A percentile compares a stretch with the other conserved stretches of the same genome.
These are phyloP conservation scores for Besnoitia besnoiti DNA, from an alignment of 169 alveolate species.

Conservation along the genomic window DNA sequence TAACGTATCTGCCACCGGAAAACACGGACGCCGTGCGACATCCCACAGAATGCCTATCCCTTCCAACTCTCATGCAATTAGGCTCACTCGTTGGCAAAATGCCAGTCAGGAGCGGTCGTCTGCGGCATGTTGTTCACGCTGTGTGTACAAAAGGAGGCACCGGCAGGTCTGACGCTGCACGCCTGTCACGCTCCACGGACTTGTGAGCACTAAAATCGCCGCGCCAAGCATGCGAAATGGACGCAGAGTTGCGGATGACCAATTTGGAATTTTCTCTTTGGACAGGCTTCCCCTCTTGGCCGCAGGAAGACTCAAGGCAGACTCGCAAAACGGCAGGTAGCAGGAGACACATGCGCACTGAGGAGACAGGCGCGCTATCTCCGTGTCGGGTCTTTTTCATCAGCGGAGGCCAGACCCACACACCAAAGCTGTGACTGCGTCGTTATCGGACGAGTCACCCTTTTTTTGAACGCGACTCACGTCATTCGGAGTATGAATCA, in stretches of 20 bases:
- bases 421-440: no score
- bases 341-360: background rate
- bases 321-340: background rate
- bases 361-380: background rate
- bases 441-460: no score
- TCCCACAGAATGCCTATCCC: no score
- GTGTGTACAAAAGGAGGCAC: background rate
- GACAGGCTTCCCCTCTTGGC: background rate
- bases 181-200: background rate
- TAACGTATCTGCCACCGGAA: no score
- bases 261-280: background rate
- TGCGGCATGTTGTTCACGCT: background rate
- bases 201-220: background rate
- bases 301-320: background rate
- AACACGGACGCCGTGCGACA: no score
- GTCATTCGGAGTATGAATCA: no score
- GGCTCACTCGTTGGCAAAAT: constrained; percentile 3
- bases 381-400: no score
- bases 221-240: background rate
- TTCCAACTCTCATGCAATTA: no score
- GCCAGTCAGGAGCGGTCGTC: background rate
- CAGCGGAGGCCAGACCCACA: no score
- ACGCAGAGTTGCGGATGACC: no score
- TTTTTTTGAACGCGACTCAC: no score
- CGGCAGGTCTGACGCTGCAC: background rate